These are phyloP conservation scores for Kluyveromyces lactis DNA, from an alignment of 805 yeast species.

Conservation along the genomic window DNA sequence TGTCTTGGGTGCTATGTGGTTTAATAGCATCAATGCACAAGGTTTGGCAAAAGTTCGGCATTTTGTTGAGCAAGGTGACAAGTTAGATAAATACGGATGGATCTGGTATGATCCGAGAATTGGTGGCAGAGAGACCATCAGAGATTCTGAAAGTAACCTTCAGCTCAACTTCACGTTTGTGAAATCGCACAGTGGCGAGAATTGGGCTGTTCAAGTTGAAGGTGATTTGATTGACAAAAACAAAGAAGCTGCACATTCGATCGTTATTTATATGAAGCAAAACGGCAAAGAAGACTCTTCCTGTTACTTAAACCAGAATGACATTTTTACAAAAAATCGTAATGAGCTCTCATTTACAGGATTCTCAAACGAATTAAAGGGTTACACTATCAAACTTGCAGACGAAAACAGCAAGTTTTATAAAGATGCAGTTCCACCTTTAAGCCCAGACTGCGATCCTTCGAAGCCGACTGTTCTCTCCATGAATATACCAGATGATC, in stretches of 20 bases:
- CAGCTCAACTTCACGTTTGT: conserved; percentile 65
- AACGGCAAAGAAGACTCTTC: conserved; percentile 41
- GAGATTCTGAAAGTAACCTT: conserved; percentile 57
- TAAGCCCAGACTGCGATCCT: conserved; percentile 45
- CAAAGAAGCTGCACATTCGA: conserved; percentile 45
- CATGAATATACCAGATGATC: conserved; percentile 59
- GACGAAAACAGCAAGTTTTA: conserved; percentile 39
- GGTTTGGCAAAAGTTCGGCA: conserved; percentile 59
- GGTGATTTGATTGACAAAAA: conserved; percentile 52
- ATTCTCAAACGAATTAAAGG: conserved; percentile 53
- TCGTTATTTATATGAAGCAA: conserved; percentile 72
- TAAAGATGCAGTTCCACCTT: conserved; percentile 19
- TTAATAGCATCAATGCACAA: conserved; percentile 47
- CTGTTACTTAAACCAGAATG: not conserved
- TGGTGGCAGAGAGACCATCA: conserved; percentile 76
- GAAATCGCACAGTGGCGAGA: conserved; percentile 58
- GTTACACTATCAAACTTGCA: conserved; percentile 51
- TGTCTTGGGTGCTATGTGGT: conserved; percentile 83
- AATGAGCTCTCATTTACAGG: conserved; percentile 36
- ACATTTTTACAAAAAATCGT: conserved; percentile 8
- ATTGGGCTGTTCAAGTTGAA: conserved; percentile 73
- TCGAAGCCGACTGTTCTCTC: conserved; percentile 56
- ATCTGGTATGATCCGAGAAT: conserved; percentile 73
- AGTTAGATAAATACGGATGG: conserved; percentile 76
- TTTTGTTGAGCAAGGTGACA: conserved; percentile 64